phyloP scores from a whole-genome alignment of 768 basidiomycete species.

The Gymnopilus dilepis region DNA sequence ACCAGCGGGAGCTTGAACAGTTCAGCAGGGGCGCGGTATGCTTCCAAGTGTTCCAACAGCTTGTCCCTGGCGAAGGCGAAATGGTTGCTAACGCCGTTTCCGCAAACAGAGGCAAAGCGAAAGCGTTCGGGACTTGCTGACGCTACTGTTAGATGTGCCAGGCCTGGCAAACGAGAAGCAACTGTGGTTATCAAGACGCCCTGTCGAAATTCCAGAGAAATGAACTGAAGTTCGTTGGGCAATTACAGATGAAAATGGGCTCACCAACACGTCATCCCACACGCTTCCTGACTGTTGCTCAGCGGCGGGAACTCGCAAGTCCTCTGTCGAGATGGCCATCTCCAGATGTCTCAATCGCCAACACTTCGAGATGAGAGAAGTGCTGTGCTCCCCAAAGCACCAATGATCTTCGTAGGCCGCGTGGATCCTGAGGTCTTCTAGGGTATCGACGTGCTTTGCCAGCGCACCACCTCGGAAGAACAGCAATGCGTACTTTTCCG shows the following conservation, averaged over 20 bases:
- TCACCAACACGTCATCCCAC: not conserved
- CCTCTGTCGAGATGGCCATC: not conserved
- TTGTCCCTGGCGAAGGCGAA: not conserved
- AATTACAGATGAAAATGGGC: not conserved
- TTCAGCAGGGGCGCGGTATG: not conserved
- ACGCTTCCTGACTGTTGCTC: not conserved
- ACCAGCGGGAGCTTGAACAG: not conserved
- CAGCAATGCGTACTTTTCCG: not conserved
- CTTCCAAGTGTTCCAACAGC: not conserved
- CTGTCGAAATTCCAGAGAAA: too few relatives aligned
- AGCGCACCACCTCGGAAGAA: not conserved
- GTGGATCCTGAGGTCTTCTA: not conserved
- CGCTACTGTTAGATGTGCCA: not conserved
- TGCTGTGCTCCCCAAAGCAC: slow-evolving; percentile 3
- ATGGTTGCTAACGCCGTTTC: not conserved
- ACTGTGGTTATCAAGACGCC: not conserved
- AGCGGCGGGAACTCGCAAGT: not conserved
- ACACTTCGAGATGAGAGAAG: not conserved
- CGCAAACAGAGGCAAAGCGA: not conserved
- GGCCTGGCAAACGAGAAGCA: not conserved
- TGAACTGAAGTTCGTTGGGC: too few relatives aligned
- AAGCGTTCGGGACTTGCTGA: not conserved
- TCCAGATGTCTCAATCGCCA: not conserved
- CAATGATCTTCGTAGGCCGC: slow-evolving; percentile 1
- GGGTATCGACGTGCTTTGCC: not conserved